Evolutionary conservation across 768 basidiomycete genomes (phyloP), one percentile per base, ranked within the genome.

Genomic region (Gloeopeniophorella convolvens): DNA sequence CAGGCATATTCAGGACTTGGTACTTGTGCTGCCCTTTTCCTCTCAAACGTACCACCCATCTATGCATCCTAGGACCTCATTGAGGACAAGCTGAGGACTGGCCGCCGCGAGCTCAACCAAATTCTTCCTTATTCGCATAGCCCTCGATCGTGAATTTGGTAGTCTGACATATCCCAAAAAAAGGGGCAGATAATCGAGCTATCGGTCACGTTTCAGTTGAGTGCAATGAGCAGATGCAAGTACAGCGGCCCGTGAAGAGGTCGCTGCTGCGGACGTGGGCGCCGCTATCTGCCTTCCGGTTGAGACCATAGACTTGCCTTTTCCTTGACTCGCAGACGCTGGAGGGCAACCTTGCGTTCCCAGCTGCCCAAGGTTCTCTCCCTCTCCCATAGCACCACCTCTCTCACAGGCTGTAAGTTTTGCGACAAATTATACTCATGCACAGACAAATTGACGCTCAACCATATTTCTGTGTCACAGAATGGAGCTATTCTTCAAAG

Each of bases 81-180:
- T 49, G 80, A 87, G 63, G 76, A 78, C 59, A 81, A 72, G 54
- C 61, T 89, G 35, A 74, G 72, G 46, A 61, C 73, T 18, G 70
- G 70, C 48, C 75, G 72, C 33, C 72, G 85, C 55, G 85, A 89
- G 61, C 67, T 85, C 24, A 77, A 71, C 43, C 73, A 74, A 52
- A 70, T 84, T 51, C 68, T 89, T 43, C 79, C 79, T 33, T 53
- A 54, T 37, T 41, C 58, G 15, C 49, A 28, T 27, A 30, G 30
- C 42, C 39, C 41, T 36, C 27, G 33, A 32, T 33, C 42, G 26
- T 50, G 31, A 44, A 7, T 40, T 27, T 51, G 36, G 21, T 31
- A 44, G 6, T 32, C 15, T 18, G 28, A 12, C 15, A 15, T 43
- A 12, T 43, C 42, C n/a, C n/a, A n/a, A n/a, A n/a, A n/a, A n/a